Percentiles rank a stretch among this genome's conserved stretches.
Evolutionary conservation across 2,329 filamentous ascomycete genomes (phyloP).

Genomic region (Nothophoma quercina): DNA sequence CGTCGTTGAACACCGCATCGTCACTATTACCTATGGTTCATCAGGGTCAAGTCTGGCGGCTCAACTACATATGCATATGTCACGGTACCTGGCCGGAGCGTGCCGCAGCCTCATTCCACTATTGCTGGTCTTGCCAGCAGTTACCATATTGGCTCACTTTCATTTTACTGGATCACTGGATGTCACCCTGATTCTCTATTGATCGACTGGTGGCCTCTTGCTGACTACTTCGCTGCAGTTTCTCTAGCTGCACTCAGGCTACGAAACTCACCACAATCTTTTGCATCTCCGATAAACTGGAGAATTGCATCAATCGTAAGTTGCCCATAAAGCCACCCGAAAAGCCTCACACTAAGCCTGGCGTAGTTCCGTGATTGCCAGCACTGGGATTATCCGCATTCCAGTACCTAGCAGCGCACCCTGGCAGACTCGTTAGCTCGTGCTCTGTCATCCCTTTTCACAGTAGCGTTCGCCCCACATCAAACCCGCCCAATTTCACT

Average conservation of each 20-base stretch:
- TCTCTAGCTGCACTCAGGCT: constrained; percentile 20
- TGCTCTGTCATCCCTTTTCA: constrained; percentile 56
- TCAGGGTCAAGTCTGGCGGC: constrained; percentile 4
- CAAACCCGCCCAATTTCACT: constrained; percentile 47
- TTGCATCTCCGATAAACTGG: constrained; percentile 25
- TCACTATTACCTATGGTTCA: constrained; percentile 1
- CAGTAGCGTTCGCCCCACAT: constrained; percentile 44
- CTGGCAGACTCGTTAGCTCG: constrained; percentile 63
- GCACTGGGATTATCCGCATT: constrained; percentile 52
- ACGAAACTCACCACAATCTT: constrained; percentile 22
- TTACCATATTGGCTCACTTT: constrained; percentile 4
- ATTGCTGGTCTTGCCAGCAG: background rate
- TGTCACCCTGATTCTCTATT: background rate
- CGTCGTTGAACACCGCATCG: background rate
- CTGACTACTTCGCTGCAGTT: constrained; percentile 24
- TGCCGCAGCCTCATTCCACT: constrained; percentile 14
- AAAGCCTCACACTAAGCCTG: constrained; percentile 34
- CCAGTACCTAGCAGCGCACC: constrained; percentile 52
- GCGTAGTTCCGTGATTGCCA: constrained; percentile 47
- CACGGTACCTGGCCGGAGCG: constrained; percentile 9
- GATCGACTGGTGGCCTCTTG: constrained; percentile 4
- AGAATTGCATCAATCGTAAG: constrained; percentile 36
- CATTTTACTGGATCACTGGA: constrained; percentile 9
- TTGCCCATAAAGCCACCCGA: background rate
- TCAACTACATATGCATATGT: constrained; percentile 9